These are phyloP conservation scores for Fusarium domesticum DNA, from an alignment of 2,329 filamentous ascomycete genomes.

Conservation along the genomic window DNA sequence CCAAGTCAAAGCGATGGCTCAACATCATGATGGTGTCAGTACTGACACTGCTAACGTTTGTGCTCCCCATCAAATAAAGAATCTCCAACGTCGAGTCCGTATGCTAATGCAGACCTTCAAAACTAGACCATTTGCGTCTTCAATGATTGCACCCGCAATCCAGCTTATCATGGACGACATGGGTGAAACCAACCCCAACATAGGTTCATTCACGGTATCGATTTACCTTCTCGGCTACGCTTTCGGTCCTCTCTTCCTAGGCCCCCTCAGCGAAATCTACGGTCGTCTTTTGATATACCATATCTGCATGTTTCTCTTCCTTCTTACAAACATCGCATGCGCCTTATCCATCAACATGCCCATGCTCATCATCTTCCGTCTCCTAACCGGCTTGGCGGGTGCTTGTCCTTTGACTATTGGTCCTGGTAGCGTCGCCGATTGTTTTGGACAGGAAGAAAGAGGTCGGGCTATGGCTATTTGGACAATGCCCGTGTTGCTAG, in stretches of 20 bases:
- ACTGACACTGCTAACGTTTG: neutral
- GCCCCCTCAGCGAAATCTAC: conserved; percentile 61
- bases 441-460: conserved; percentile 57
- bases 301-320: conserved; percentile 48
- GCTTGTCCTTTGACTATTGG: conserved; percentile 64
- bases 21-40: neutral
- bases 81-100: too few species aligned
- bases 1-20: neutral
- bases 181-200: conserved; percentile 35
- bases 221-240: conserved; percentile 50
- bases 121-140: too few species aligned
- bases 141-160: conserved; percentile 39
- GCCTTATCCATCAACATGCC: conserved; percentile 59
- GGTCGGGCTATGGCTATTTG: conserved; percentile 64
- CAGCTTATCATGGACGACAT: conserved; percentile 46
- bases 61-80: too few species aligned
- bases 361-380: conserved; percentile 60
- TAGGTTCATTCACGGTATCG: conserved; percentile 43
- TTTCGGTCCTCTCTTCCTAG: conserved; percentile 61
- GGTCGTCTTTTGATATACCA: conserved; percentile 45
- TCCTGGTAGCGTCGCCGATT: conserved; percentile 63
- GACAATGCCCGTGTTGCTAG: conserved; percentile 59
- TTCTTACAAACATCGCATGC: conserved; percentile 46
- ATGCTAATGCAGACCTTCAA: too few species aligned
- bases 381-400: conserved; percentile 59